Evolutionary conservation across 768 basidiomycete species (phyloP).

Genomic region (Auricularia cornea): DNA sequence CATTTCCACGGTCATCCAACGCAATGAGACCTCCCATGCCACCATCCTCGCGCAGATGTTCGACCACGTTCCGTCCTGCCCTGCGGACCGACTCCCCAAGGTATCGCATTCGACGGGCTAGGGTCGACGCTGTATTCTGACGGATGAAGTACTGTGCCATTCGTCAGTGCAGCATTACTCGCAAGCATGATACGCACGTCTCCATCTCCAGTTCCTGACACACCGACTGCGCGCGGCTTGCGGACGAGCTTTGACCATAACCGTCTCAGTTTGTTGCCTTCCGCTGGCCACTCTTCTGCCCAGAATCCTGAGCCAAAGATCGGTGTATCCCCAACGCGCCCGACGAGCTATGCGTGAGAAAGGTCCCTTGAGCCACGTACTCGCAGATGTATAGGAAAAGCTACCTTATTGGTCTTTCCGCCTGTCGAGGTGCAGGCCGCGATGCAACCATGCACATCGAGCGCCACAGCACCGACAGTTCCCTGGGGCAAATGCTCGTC

Average conservation of each 20-base stretch:
- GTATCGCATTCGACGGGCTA: slow-evolving; percentile 59
- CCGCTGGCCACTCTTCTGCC: slow-evolving; percentile 66
- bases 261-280: slow-evolving; percentile 21
- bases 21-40: slow-evolving; percentile 72
- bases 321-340: slow-evolving; percentile 79
- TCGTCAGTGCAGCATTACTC: background rate
- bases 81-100: slow-evolving; percentile 45
- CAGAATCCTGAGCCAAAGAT: slow-evolving; percentile 72
- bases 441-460: slow-evolving; percentile 68
- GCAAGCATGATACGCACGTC: slow-evolving; percentile 42
- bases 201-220: slow-evolving; percentile 82
- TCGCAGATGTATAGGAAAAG: too few relatives aligned
- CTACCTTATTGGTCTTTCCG: slow-evolving; percentile 64
- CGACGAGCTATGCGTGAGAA: slow-evolving; percentile 39
- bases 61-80: slow-evolving; percentile 48
- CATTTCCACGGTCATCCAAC: slow-evolving; percentile 59
- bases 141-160: slow-evolving; percentile 65
- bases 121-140: slow-evolving; percentile 52
- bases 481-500: slow-evolving; percentile 54
- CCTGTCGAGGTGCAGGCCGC: slow-evolving; percentile 71
- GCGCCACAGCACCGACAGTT: slow-evolving; percentile 78
- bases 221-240: slow-evolving; percentile 44
- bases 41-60: slow-evolving; percentile 48
- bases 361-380: too few relatives aligned
- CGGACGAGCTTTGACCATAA: slow-evolving; percentile 35